Evolutionary conservation across 2,329 filamentous ascomycete genomes (phyloP).

Genomic region (Exserohilum rostratum): DNA sequence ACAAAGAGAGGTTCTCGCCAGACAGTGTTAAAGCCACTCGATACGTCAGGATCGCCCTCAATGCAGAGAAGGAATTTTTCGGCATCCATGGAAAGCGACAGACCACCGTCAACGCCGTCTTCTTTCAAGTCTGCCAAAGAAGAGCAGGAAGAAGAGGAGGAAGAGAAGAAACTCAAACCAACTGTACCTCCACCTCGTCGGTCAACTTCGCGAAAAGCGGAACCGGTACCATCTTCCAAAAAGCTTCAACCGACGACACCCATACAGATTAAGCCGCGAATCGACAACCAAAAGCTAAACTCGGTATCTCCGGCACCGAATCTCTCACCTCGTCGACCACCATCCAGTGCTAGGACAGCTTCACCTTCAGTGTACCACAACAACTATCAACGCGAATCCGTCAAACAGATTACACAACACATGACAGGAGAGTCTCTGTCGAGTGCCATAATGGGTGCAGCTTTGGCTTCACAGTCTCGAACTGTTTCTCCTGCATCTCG

Average conservation of each 20-base stretch:
- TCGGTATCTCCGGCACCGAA: slow-evolving; percentile 29
- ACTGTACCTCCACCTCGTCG: slow-evolving; percentile 46
- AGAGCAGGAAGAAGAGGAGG: slow-evolving; percentile 37
- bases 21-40: slow-evolving; percentile 31
- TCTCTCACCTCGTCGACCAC: slow-evolving; percentile 27
- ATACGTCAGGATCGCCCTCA: slow-evolving; percentile 25
- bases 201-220: slow-evolving; percentile 24
- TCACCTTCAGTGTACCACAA: slow-evolving; percentile 45
- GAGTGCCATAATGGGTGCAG: slow-evolving; percentile 76
- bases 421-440: slow-evolving; percentile 70
- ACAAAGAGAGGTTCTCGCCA: slow-evolving; percentile 24
- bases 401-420: slow-evolving; percentile 51
- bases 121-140: slow-evolving; percentile 47
- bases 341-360: slow-evolving; percentile 29
- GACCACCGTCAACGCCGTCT: slow-evolving; percentile 37
- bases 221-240: slow-evolving; percentile 8
- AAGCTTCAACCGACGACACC: slow-evolving; percentile 24
- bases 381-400: slow-evolving; percentile 47
- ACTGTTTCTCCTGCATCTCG: slow-evolving; percentile 49
- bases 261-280: slow-evolving; percentile 39
- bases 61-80: slow-evolving; percentile 29
- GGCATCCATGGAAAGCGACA: slow-evolving; percentile 34
- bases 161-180: slow-evolving; percentile 39
- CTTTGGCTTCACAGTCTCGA: slow-evolving; percentile 68
- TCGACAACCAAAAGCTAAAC: slow-evolving; percentile 38